phyloP scores from a whole-genome alignment of 139 green algal genomes.

The Coelastrella sp. region DNA sequence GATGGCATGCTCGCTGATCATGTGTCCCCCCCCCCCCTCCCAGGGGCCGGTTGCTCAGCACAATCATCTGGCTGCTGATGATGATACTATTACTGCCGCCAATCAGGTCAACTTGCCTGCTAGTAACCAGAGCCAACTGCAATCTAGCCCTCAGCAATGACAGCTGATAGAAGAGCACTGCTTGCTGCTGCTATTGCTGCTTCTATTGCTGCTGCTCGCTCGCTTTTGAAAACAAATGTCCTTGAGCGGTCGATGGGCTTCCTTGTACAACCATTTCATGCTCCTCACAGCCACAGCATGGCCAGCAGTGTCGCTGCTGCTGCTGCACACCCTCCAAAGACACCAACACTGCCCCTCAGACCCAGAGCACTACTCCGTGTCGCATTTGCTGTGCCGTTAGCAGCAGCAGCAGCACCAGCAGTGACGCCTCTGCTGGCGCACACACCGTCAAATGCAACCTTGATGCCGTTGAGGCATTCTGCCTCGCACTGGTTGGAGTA shows the following conservation, averaged over 20 bases:
- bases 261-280: not conserved
- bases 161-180: no score
- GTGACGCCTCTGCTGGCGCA: not conserved
- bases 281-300: not conserved
- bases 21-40: no score
- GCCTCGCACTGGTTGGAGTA: conserved; percentile 46
- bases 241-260: not conserved
- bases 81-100: no score
- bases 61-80: no score
- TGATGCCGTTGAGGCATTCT: not conserved
- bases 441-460: not conserved
- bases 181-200: not conserved
- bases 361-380: not conserved
- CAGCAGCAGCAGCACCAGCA: not conserved
- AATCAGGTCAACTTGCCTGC: no score
- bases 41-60: no score
- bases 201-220: not conserved
- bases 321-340: not conserved
- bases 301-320: not conserved
- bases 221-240: not conserved
- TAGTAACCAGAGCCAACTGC: no score
- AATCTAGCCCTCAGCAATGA: no score
- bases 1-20: no score
- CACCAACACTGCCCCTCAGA: not conserved
- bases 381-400: not conserved